Base-by-base conservation (phyloP, 2,329 filamentous ascomycete species). In the Claviceps purpurea region DNA sequence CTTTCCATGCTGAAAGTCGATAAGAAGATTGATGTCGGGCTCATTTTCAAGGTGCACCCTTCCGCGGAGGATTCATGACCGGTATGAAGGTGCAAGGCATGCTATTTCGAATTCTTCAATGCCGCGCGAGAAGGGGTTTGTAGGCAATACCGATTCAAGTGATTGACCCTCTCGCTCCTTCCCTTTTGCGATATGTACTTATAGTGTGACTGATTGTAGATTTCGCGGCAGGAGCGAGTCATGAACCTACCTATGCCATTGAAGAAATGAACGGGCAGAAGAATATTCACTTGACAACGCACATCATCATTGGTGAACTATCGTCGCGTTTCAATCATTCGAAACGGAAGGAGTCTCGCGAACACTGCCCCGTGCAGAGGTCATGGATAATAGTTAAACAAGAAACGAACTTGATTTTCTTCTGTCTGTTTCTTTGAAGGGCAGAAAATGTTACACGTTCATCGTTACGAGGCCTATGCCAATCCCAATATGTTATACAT, bases 1-100 rank as follows among this genome's bases (percentile, higher is more conserved):
- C 59, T 54, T 22, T 57, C 49, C 14, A 63, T 52, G 34, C 53
- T 57, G 13, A 67, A 47, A 8, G 42, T 52, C 1, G 65, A 64
- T 5, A 68, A 50, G n/a, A 54, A 51, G 8, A 67, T 50, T 2
- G 50, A 45, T 5, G 55, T 45, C 18, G 52, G 45, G 13, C 41
- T 46, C 59, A 59, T 56, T 11, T 24, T 52, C 42, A 37, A 26
- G 3, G 10, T 39, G 13, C 24, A 22, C 3, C 5, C 8, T 14
- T 39, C n/a, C 22, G 13, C 5, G 10, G 30, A 50, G 8, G 10
- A 34, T 4, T 34, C 30, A 34, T 34, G 30, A 34, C n/a, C 16
- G 43, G 13, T n/a, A 30, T 16, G 13, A 14, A 30, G 24, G 24
- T 13, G 13, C 26, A 44, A 22, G 26, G 8, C 13, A 18, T 10